phyloP scores from a whole-genome alignment of 192 early-diverging fungal species.

The Coemansia sp. region DNA sequence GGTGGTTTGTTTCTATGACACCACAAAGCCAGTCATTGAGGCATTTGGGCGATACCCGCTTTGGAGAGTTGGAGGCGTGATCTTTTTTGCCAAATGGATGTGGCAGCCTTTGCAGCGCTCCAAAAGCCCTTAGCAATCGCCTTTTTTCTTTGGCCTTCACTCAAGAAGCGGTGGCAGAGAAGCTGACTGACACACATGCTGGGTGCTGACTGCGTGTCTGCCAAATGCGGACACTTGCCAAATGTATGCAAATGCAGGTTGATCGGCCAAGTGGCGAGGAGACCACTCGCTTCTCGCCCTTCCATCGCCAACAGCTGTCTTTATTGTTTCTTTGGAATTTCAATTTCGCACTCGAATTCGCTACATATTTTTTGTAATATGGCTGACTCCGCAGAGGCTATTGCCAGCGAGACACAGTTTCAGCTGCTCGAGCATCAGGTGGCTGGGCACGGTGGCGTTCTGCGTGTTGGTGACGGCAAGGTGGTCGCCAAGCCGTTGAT shows the following conservation, averaged over 20 bases:
- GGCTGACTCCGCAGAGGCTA: neutral
- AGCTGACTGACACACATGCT: too few relatives aligned
- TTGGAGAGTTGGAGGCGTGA: neutral
- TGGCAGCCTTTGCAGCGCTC: neutral
- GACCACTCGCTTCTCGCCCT: neutral
- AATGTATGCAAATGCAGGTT: neutral
- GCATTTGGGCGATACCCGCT: neutral
- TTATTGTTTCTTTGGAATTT: too few relatives aligned
- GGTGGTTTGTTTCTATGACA: too few relatives aligned
- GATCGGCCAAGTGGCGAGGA: neutral
- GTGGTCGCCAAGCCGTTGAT: conserved; percentile 74
- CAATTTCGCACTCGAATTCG: neutral
- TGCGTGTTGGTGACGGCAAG: conserved; percentile 64
- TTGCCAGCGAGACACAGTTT: neutral
- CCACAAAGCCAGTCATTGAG: too few relatives aligned
- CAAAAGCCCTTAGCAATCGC: neutral
- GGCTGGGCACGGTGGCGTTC: conserved; percentile 75
- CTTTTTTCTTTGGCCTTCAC: too few relatives aligned
- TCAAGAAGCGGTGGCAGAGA: too few relatives aligned
- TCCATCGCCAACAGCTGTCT: too few relatives aligned
- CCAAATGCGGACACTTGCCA: neutral
- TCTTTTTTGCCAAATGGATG: neutral
- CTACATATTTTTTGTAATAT: too few relatives aligned
- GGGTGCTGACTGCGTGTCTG: neutral
- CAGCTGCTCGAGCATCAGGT: conserved; percentile 71